Evolutionary conservation across 768 basidiomycete genomes (phyloP), one percentile per base, ranked within the genome.

Genomic region (Tephrocybe rancida): DNA sequence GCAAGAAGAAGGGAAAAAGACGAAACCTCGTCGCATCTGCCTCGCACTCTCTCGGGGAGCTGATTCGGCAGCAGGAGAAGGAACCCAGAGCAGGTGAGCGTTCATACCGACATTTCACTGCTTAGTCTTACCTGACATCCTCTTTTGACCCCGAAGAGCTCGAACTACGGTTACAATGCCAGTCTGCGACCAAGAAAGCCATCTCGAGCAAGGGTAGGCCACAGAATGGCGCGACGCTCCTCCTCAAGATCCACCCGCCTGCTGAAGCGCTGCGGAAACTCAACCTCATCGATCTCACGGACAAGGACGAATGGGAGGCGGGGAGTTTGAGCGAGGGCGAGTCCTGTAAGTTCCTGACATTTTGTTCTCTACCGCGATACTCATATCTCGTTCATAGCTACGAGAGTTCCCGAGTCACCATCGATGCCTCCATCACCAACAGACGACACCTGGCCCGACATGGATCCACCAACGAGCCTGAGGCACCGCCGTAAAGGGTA

Each of bases 1-100:
- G 79, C 63, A 90, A 87, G 73, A 81, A 84, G 66, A 87, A 84
- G 64, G 65, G 70, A 22, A 84, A 81, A 61, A 84, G 77, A 61
- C 75, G 77, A 1, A 76, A 69, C 34, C 70, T 87, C 3, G 78
- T 89, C 0, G 88, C 82, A 0, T 76, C 70, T 0, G 73, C 79
- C 0, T 68, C 70, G 8, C 73, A 82, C 59, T 73, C 82, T 0
- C 63, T 90, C 1, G 75, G 73, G 4, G 87, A 87, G 34, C 64
- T 86, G 35, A 48, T 76, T 32, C 81, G 75, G 56, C 78, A 70
- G 58, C 80, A 83, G 48, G 78, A 75, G 11, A 56, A 60, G 11
- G 77, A 77, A 9, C 67, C 52, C 0, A 38, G 55, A 9, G 51
- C 67, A 18, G 74, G 84, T 85, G 52, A 57, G 79, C 70, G 26